phyloP scores from a whole-genome alignment of 306 rosid species.

The Prunus salicina region DNA sequence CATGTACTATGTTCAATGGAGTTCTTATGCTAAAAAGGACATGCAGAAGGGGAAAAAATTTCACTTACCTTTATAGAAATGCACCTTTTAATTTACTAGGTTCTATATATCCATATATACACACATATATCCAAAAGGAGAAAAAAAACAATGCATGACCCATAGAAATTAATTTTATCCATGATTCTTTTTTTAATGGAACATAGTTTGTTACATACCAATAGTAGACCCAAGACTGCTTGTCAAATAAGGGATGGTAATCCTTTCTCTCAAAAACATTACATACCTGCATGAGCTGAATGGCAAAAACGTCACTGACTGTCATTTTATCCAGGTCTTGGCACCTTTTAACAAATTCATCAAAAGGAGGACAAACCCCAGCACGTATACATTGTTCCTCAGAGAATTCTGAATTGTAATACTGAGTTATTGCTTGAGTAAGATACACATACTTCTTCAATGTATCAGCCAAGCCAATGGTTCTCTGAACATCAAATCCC shows the following conservation, averaged over 20 bases:
- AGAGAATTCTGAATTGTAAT: conserved; percentile 50
- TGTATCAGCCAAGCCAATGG: conserved; percentile 77
- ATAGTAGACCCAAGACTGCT: conserved; percentile 3
- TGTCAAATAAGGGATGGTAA: background rate
- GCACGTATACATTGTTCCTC: conserved; percentile 38
- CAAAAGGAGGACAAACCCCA: conserved; percentile 55
- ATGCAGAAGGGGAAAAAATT: background rate
- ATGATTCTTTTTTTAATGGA: background rate
- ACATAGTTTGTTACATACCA: background rate
- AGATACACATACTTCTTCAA: conserved; percentile 87
- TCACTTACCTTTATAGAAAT: background rate
- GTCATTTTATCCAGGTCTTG: conserved; percentile 79
- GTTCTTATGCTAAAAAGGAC: background rate
- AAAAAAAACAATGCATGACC: background rate
- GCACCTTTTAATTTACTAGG: too few relatives aligned
- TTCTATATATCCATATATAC: background rate
- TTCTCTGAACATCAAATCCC: conserved; percentile 95
- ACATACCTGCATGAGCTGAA: conserved; percentile 95
- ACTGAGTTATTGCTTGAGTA: conserved; percentile 72
- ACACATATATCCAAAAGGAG: too few relatives aligned
- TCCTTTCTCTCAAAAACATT: background rate
- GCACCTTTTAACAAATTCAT: conserved; percentile 67
- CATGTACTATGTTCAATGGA: background rate
- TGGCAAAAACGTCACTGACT: conserved; percentile 85
- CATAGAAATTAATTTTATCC: background rate